Conservation (phyloP, 2,329 filamentous ascomycete species). For the Capronia coronata region DNA sequence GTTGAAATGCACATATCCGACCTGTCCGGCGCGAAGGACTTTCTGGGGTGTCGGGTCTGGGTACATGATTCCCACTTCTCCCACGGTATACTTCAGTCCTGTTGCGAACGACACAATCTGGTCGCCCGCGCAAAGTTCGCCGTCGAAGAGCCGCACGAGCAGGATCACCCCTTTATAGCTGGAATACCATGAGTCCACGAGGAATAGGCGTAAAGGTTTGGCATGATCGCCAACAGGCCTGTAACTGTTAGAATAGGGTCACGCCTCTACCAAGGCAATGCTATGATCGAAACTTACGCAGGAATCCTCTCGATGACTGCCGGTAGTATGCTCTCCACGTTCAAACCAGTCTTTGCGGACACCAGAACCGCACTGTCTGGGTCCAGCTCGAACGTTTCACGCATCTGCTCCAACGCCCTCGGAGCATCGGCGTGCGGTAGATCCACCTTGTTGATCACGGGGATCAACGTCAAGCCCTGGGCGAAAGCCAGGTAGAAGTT, state of each 20-base stretch:
- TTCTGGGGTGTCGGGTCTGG: conserved; percentile 77
- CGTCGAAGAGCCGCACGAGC: conserved; percentile 86
- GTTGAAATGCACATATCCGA: conserved; percentile 95
- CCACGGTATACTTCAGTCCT: conserved; percentile 80
- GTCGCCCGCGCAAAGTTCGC: conserved; percentile 73
- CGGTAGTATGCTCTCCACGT: conserved; percentile 76
- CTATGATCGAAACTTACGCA: conserved; percentile 39
- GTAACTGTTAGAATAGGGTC: conserved; percentile 3
- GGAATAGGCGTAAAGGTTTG: conserved; percentile 71
- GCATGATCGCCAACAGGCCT: conserved; percentile 63
- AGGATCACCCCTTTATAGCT: conserved; percentile 90
- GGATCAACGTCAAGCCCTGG: conserved; percentile 77
- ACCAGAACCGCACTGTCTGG: conserved; percentile 67
- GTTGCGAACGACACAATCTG: conserved; percentile 84
- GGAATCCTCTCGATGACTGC: conserved; percentile 81
- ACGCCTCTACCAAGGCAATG: background rate
- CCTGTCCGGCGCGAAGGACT: conserved; percentile 78
- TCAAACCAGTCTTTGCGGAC: conserved; percentile 88
- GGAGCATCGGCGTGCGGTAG: conserved; percentile 82
- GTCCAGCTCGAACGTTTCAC: conserved; percentile 79
- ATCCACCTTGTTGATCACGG: conserved; percentile 96
- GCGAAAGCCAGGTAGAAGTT: conserved; percentile 98
- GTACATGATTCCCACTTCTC: conserved; percentile 95
- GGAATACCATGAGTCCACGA: conserved; percentile 98
- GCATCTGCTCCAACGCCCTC: conserved; percentile 78